These are phyloP conservation scores for Quercus wislizeni DNA, from an alignment of 306 rosid genomes.

Conservation along the genomic window DNA sequence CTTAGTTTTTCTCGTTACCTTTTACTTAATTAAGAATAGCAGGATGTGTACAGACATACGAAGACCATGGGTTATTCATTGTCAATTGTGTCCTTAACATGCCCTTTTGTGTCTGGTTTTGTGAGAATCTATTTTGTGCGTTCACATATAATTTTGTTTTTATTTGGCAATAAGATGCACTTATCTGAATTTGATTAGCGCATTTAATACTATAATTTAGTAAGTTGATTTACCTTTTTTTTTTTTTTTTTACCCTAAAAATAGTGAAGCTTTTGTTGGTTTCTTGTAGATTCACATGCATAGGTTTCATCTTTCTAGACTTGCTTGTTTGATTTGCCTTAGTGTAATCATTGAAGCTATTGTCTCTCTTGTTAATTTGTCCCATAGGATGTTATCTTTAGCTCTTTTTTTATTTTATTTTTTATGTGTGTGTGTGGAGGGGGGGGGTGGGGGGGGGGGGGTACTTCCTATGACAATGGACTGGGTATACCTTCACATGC, in stretches of 20 bases:
- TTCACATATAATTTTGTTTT: not conserved
- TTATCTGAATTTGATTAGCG: not conserved
- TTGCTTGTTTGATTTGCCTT: not conserved
- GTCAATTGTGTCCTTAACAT: not conserved
- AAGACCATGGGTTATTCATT: not conserved
- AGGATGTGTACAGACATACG: not conserved
- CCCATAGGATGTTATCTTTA: not conserved
- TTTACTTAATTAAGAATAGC: not conserved
- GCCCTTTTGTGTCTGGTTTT: conserved; percentile 1
- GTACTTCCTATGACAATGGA: no score
- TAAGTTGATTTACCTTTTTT: not conserved
- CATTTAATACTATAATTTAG: not conserved
- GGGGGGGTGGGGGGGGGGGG: no score
- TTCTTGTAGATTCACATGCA: not conserved
- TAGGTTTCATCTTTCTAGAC: not conserved
- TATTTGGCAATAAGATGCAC: not conserved
- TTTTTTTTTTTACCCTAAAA: not conserved
- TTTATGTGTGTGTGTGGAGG: no score
- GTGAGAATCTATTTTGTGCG: not conserved
- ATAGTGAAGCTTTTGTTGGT: not conserved
- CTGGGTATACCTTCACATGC: no score
- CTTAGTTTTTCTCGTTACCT: conserved; percentile 7
- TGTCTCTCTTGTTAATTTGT: not conserved
- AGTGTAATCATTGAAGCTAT: not conserved
- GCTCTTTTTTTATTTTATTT: no score